Base-by-base conservation (phyloP, 2,329 filamentous ascomycete genomes). In the Aspergillus arachidicola region DNA sequence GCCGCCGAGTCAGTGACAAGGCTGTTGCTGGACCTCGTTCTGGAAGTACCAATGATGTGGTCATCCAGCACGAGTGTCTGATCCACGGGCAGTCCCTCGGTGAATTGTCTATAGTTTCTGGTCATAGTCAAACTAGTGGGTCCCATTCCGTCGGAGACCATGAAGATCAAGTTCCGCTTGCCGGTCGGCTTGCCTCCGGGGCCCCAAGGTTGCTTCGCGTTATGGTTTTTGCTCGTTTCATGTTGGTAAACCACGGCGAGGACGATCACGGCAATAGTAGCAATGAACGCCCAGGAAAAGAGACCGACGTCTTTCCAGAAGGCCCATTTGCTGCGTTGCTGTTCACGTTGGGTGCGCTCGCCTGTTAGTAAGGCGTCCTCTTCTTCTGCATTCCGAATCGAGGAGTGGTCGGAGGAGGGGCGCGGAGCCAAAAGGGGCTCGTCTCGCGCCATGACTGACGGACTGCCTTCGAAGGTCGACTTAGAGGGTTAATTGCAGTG, bases 71-170 rank as follows among this genome's bases (percentile, higher is more conserved):
- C 85, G 57, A 99, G 84, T 21, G 89, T 89, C 72, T 97, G 88
- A 71, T 89, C 86, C 68, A 86, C 86, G 0, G 92, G 89, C n/a
- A 96, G 83, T 6, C 85, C 87, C 45, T 91, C 85, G 60, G 89
- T 84, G 69, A 90, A 86, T 78, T 99, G 95, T 69, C 91, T 88
- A 81, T 91, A 99, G 74, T 89, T 91, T 61, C 95, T 86, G 7
- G 95, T 97, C 75, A 99, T 79, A 30, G 91, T 91, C 59, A 99
- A 84, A 71, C 92, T 94, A 10, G 95, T 92, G 9, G 95, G 95
- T 0, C 95, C 95, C 95, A 99, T 99, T 73, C 95, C 95, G 77
- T 99, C 95, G 0, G 93, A 97, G 43, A 99, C 94, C 95, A 99
- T 99, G 83, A 99, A 98, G 71, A 99, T 90, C 59, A 99, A 84